phyloP scores from a whole-genome alignment of 192 early-diverging fungal genomes.

The Physocladia obscura region DNA sequence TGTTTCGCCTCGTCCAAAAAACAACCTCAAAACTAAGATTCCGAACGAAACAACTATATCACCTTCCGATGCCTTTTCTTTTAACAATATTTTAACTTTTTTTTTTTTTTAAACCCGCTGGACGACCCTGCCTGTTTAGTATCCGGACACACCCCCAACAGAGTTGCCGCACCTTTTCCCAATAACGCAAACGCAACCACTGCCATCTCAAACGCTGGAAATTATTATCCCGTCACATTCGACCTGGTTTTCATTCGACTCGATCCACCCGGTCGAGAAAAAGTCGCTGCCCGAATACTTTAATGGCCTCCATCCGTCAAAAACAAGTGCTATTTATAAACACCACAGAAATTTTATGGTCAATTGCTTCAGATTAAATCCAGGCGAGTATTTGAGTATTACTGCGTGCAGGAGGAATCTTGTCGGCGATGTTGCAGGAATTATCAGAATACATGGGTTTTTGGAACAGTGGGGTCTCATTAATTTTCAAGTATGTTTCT shows the following conservation, averaged over 20 bases:
- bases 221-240: constrained; percentile 77
- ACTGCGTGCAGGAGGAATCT: constrained; percentile 95
- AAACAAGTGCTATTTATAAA: constrained; percentile 88
- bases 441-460: constrained; percentile 96
- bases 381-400: constrained; percentile 92
- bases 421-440: constrained; percentile 97
- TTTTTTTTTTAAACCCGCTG: background rate
- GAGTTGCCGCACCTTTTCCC: constrained; percentile 7
- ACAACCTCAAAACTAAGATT: too few species aligned
- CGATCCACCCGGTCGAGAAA: constrained; percentile 84
- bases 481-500: constrained; percentile 84
- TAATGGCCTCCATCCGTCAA: constrained; percentile 85
- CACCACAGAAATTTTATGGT: constrained; percentile 97
- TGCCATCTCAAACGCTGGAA: constrained; percentile 39
- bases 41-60: too few species aligned
- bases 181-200: constrained; percentile 21
- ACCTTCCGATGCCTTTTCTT: background rate
- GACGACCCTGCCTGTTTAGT: background rate
- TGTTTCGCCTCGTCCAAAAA: too few species aligned
- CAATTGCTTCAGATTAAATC: constrained; percentile 95
- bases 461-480: constrained; percentile 99
- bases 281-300: constrained; percentile 95
- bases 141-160: constrained; percentile 2
- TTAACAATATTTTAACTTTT: background rate
- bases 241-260: constrained; percentile 86